Percentiles rank a stretch among this genome's conserved stretches.
Evolutionary conservation across 2,329 filamentous ascomycete genomes (phyloP).

Genomic region (Lecanicillium sp.): DNA sequence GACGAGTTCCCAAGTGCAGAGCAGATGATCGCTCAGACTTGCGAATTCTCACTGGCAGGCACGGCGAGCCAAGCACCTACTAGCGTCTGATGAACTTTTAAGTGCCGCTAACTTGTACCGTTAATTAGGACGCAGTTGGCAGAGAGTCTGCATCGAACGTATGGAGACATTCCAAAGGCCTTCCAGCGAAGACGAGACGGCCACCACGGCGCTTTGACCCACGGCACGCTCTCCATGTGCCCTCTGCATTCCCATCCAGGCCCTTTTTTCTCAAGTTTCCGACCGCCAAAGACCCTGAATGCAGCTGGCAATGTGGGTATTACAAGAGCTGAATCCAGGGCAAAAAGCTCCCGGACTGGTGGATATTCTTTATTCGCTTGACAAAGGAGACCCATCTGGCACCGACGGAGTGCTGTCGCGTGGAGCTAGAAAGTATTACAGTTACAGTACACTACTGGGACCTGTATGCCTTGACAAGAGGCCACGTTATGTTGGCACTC

Average conservation of each 20-base stretch:
- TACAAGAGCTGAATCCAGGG: background rate
- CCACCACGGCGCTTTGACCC: background rate
- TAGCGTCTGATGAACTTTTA: constrained; percentile 1
- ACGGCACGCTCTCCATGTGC: background rate
- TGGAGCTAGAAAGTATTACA: background rate
- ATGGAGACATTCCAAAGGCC: constrained; percentile 14
- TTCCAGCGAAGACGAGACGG: background rate
- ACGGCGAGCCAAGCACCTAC: background rate
- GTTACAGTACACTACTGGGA: no score
- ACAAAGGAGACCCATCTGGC: background rate
- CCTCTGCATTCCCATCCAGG: background rate
- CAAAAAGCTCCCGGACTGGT: background rate
- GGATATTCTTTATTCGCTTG: background rate
- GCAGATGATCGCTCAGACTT: no score
- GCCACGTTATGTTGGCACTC: no score
- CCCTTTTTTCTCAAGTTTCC: background rate
- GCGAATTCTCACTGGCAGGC: background rate
- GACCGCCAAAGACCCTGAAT: background rate
- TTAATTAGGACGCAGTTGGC: no score
- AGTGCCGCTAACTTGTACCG: background rate
- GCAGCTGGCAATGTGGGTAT: background rate
- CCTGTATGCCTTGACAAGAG: no score
- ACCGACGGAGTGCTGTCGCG: background rate
- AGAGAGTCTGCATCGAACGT: constrained; percentile 16
- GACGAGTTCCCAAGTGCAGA: no score